Conservation (phyloP, 331 rosid species). For the Prunus yedoensis region DNA sequence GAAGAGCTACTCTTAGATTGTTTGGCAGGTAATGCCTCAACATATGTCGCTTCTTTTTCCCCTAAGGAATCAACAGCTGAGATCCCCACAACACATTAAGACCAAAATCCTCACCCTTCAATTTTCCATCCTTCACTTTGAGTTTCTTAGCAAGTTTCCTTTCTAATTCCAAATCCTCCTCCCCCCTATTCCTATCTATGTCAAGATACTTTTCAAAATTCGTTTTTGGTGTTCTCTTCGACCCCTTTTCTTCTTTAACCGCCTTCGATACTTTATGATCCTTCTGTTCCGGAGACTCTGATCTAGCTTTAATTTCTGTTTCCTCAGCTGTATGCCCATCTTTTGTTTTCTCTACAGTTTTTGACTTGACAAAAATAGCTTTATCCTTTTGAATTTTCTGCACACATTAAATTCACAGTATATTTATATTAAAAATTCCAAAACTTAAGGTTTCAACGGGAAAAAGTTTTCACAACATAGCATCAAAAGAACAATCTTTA, state of each 20-base stretch:
- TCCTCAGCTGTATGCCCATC: constrained; percentile 20
- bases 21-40: constrained; percentile 30
- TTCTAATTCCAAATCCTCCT: constrained; percentile 73
- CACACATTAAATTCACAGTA: constrained; percentile 5
- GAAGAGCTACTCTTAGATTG: constrained; percentile 29
- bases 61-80: constrained; percentile 40
- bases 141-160: constrained; percentile 81
- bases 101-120: constrained; percentile 71
- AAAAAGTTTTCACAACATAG: not conserved
- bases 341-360: constrained; percentile 19
- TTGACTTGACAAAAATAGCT: constrained; percentile 21
- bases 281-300: not conserved
- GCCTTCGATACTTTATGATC: constrained; percentile 26
- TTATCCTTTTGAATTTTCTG: constrained; percentile 44
- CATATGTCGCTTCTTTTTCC: constrained; percentile 23
- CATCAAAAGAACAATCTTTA: not conserved
- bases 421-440: not conserved
- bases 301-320: constrained; percentile 10
- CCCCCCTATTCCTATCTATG: constrained; percentile 22
- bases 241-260: constrained; percentile 30
- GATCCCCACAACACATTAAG: constrained; percentile 54
- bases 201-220: constrained; percentile 36
- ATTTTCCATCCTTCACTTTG: constrained; percentile 69
- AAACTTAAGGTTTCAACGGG: not conserved
- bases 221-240: constrained; percentile 30